phyloP scores from a whole-genome alignment of 768 basidiomycete genomes.

The Kockovaella imperatae region DNA sequence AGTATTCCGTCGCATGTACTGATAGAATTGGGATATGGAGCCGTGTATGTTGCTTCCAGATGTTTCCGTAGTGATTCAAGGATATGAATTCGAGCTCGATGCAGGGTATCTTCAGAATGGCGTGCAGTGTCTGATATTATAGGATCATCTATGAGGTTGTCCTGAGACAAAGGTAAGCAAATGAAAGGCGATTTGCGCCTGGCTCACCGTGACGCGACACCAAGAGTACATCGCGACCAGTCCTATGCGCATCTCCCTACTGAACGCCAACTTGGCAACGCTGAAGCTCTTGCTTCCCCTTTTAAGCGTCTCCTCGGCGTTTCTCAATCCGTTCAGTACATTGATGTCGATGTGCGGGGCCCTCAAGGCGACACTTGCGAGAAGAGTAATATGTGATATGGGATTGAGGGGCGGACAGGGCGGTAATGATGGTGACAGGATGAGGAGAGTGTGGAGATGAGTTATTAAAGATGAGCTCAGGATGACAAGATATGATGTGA shows the following conservation, averaged over 20 bases:
- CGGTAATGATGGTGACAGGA: conserved; percentile 56
- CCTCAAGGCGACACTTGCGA: conserved; percentile 26
- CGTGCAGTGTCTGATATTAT: conserved; percentile 1
- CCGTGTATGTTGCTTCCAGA: conserved; percentile 10
- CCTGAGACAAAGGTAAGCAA: conserved; percentile 25
- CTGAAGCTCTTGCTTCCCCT: conserved; percentile 43
- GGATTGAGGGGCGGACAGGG: conserved; percentile 36
- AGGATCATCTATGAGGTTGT: conserved; percentile 35
- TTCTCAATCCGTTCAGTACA: conserved; percentile 16
- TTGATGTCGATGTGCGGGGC: conserved; percentile 21
- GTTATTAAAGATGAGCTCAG: conserved; percentile 32
- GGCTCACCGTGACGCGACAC: conserved; percentile 40
- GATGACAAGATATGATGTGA: conserved; percentile 36
- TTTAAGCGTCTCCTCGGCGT: conserved; percentile 28
- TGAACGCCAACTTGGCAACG: conserved; percentile 40
- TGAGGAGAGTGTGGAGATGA: conserved; percentile 54
- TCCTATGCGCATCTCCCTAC: conserved; percentile 38
- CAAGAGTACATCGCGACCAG: conserved; percentile 42
- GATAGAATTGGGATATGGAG: background rate
- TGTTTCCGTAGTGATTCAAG: conserved; percentile 19
- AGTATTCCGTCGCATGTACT: conserved; percentile 9
- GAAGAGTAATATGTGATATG: conserved; percentile 27
- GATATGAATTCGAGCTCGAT: background rate
- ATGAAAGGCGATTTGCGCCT: too few species aligned
- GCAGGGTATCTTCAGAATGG: conserved; percentile 1